Evolutionary conservation across 2,329 filamentous ascomycete genomes (phyloP).

Genomic region (Graphiopsis chlorocephala): DNA sequence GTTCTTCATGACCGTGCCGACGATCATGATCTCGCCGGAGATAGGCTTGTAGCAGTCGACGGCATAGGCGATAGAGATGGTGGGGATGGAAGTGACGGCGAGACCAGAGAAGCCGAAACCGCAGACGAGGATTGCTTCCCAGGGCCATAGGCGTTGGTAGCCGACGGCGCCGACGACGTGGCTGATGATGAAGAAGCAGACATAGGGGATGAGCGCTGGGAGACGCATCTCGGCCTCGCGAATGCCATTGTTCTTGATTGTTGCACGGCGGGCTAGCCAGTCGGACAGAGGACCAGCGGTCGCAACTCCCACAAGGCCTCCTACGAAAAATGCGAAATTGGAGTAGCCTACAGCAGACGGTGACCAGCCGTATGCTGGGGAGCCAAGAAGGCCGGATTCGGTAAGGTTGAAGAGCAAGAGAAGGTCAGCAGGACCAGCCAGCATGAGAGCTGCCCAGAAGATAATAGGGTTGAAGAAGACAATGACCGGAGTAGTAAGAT

Average conservation of each 20-base stretch:
- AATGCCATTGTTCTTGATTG: slow-evolving; percentile 53
- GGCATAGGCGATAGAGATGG: slow-evolving; percentile 45
- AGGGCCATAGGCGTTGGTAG: slow-evolving; percentile 49
- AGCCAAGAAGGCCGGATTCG: slow-evolving; percentile 46
- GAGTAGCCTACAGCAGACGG: slow-evolving; percentile 48
- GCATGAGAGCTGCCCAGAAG: slow-evolving; percentile 37
- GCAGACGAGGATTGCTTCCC: slow-evolving; percentile 49
- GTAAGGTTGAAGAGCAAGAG: slow-evolving; percentile 53
- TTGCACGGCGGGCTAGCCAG: slow-evolving; percentile 49
- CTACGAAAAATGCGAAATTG: slow-evolving; percentile 48
- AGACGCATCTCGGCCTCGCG: slow-evolving; percentile 62
- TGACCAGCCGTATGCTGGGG: slow-evolving; percentile 44
- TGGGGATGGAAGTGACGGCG: slow-evolving; percentile 42
- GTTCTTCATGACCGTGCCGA: slow-evolving; percentile 46
- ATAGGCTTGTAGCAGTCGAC: slow-evolving; percentile 49
- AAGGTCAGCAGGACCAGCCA: slow-evolving; percentile 38
- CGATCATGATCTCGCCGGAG: slow-evolving; percentile 46
- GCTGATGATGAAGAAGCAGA: slow-evolving; percentile 51
- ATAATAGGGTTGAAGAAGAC: slow-evolving; percentile 48
- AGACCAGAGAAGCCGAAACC: slow-evolving; percentile 48
- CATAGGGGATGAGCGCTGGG: slow-evolving; percentile 51
- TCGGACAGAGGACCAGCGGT: slow-evolving; percentile 57
- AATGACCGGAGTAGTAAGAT: slow-evolving; percentile 40
- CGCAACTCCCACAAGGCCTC: slow-evolving; percentile 42
- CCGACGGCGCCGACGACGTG: slow-evolving; percentile 49